These are phyloP conservation scores for Albugo laibachii DNA, from an alignment of 352 stramenopile species.

Conservation along the genomic window DNA sequence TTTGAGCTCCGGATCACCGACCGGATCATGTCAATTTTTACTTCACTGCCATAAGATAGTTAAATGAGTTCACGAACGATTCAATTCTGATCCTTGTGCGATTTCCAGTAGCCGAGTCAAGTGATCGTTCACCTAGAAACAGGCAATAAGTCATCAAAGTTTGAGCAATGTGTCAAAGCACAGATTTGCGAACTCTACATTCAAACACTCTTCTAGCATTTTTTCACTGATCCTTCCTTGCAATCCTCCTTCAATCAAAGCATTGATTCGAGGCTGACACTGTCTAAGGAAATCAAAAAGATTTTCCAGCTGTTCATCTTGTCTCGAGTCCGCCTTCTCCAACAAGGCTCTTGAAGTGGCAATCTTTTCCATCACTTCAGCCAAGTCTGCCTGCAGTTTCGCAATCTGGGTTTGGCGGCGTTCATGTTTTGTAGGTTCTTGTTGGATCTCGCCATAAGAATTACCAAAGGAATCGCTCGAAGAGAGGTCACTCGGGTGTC, in stretches of 20 bases:
- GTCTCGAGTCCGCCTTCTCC: constrained; percentile 5
- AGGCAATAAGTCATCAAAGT: constrained; percentile 2
- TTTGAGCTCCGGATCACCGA: no score
- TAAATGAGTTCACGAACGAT: no score
- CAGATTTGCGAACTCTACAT: constrained; percentile 11
- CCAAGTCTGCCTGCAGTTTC: constrained; percentile 48
- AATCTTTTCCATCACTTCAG: constrained; percentile 56
- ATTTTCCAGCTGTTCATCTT: constrained; percentile 33
- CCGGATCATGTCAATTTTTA: no score
- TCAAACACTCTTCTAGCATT: constrained; percentile 67
- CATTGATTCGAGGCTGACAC: constrained; percentile 76
- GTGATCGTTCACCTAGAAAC: constrained; percentile 2
- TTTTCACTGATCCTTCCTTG: constrained; percentile 69
- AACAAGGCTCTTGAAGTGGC: constrained; percentile 21
- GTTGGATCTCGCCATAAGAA: neutral
- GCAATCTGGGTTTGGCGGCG: constrained; percentile 40
- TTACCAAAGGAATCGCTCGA: constrained; percentile 2
- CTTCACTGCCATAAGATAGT: no score
- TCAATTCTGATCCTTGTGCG: no score
- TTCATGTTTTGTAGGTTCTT: neutral
- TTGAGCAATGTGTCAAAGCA: neutral
- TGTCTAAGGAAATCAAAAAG: constrained; percentile 63
- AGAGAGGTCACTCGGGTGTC: neutral
- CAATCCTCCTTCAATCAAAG: constrained; percentile 67
- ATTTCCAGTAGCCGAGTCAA: neutral